Percentiles rank a stretch among this genome's conserved stretches.
Evolutionary conservation across 2,329 filamentous ascomycete species (phyloP).

Genomic region (Claviceps sorghi): DNA sequence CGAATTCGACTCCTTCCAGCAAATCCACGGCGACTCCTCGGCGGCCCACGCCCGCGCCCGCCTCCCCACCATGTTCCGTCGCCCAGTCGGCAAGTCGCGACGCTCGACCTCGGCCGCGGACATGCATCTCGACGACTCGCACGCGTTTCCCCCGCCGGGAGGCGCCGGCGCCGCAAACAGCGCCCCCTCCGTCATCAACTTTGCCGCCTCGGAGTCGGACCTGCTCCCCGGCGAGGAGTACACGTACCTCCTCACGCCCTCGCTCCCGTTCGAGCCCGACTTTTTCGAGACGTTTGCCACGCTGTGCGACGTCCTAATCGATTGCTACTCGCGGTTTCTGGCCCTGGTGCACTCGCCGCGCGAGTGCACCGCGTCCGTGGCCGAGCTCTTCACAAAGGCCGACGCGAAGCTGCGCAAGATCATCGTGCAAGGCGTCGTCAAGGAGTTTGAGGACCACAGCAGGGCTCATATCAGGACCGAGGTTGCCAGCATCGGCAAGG

Average conservation of each 20-base stretch:
- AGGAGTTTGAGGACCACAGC: slow-evolving; percentile 86
- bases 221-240: slow-evolving; percentile 76
- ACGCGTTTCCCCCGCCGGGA: slow-evolving; percentile 12
- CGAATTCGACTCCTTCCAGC: slow-evolving; percentile 91
- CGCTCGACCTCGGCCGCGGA: slow-evolving; percentile 36
- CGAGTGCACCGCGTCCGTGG: slow-evolving; percentile 54
- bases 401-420: slow-evolving; percentile 79
- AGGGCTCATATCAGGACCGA: slow-evolving; percentile 63
- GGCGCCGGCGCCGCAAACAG: slow-evolving; percentile 18
- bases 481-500: slow-evolving; percentile 70
- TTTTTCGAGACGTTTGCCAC: slow-evolving; percentile 95
- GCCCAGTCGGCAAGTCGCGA: slow-evolving; percentile 44
- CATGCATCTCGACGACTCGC: slow-evolving; percentile 20
- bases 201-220: slow-evolving; percentile 47
- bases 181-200: slow-evolving; percentile 34
- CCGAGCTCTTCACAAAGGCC: slow-evolving; percentile 79
- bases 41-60: slow-evolving; percentile 62
- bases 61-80: slow-evolving; percentile 71
- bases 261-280: slow-evolving; percentile 87
- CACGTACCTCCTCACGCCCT: slow-evolving; percentile 75
- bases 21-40: slow-evolving; percentile 67
- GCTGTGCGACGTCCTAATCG: slow-evolving; percentile 86
- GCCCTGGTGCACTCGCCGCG: slow-evolving; percentile 60
- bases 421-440: slow-evolving; percentile 70
- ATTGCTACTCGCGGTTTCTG: slow-evolving; percentile 72